phyloP scores from a whole-genome alignment of 164 flowering plant genomes.

The Cinnamomum micranthum region DNA sequence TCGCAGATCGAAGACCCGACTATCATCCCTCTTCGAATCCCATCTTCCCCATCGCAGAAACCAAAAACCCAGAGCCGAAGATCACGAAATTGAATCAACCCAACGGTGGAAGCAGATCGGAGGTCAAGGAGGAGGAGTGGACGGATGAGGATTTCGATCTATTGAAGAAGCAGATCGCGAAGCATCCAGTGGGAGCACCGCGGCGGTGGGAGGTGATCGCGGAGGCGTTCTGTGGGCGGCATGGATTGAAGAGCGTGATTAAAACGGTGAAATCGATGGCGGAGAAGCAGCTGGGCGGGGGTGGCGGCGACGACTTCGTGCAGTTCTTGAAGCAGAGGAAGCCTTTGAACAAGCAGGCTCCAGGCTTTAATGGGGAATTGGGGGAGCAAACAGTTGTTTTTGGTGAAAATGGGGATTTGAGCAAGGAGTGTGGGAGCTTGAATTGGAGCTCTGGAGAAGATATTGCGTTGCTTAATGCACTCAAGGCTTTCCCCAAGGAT shows the following conservation, averaged over 20 bases:
- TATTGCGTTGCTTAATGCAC: slow-evolving; percentile 82
- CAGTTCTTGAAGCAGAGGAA: slow-evolving; percentile 84
- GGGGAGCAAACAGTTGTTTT: not conserved
- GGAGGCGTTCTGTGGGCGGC: slow-evolving; percentile 61
- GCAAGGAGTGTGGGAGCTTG: slow-evolving; percentile 18
- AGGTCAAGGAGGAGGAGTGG: slow-evolving; percentile 64
- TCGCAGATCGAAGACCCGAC: slow-evolving; percentile 16
- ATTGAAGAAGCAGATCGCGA: slow-evolving; percentile 71
- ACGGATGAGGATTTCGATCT: slow-evolving; percentile 65
- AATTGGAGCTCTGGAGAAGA: slow-evolving; percentile 82
- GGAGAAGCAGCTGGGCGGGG: slow-evolving; percentile 39
- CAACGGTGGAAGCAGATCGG: not conserved
- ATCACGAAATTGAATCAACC: slow-evolving; percentile 4
- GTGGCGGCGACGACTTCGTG: slow-evolving; percentile 51
- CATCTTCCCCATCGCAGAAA: not conserved
- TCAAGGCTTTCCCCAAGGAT: slow-evolving; percentile 88
- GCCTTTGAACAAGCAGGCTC: slow-evolving; percentile 45
- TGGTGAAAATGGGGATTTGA: slow-evolving; percentile 7
- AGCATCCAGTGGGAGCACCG: slow-evolving; percentile 81
- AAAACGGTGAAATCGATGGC: slow-evolving; percentile 66
- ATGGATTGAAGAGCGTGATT: slow-evolving; percentile 71
- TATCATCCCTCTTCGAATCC: not conserved
- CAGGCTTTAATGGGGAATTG: slow-evolving; percentile 17
- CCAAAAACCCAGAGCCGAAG: slow-evolving; percentile 18
- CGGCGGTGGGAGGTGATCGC: slow-evolving; percentile 85